Conservation (phyloP, 495 filamentous ascomycete species). For the Paragyromitra xinjiangensis region DNA sequence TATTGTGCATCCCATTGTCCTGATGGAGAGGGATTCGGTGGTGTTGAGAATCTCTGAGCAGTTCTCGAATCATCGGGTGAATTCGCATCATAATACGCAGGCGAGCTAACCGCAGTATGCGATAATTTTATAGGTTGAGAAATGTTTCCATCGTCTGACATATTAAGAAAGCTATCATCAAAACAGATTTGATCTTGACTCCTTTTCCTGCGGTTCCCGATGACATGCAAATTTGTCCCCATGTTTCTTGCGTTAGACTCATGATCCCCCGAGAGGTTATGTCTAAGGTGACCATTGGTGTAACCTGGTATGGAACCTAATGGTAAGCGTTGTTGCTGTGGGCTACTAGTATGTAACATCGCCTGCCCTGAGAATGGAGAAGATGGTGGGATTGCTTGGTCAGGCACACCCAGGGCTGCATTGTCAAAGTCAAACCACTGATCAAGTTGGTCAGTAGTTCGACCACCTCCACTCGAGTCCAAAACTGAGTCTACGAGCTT, state of each 20-base stretch:
- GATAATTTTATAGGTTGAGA: constrained; percentile 36
- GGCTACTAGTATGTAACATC: constrained; percentile 15
- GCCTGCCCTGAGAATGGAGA: constrained; percentile 37
- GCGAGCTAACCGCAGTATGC: constrained; percentile 42
- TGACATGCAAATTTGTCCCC: constrained; percentile 6
- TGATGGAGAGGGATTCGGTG: constrained; percentile 27
- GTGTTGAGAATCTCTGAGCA: constrained; percentile 41
- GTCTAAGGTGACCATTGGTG: constrained; percentile 15
- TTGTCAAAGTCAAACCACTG: constrained; percentile 48
- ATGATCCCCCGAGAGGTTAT: constrained; percentile 17
- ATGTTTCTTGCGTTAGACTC: constrained; percentile 27
- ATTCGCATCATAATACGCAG: constrained; percentile 38
- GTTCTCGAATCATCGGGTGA: constrained; percentile 37
- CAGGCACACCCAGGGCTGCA: constrained; percentile 39
- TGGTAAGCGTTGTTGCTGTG: constrained; percentile 35
- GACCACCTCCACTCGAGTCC: constrained; percentile 34
- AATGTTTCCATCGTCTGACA: constrained; percentile 35
- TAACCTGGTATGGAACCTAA: constrained; percentile 22
- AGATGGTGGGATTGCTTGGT: constrained; percentile 13
- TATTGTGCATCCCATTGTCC: constrained; percentile 42
- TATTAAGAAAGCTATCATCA: constrained; percentile 39
- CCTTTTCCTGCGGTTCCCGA: constrained; percentile 42
- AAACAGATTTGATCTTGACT: constrained; percentile 47
- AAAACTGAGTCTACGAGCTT: constrained; percentile 28
- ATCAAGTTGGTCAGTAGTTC: constrained; percentile 42